These are phyloP conservation scores for Sugiyamaella xylanicola DNA, from an alignment of 1,139 yeast species.

Conservation along the genomic window DNA sequence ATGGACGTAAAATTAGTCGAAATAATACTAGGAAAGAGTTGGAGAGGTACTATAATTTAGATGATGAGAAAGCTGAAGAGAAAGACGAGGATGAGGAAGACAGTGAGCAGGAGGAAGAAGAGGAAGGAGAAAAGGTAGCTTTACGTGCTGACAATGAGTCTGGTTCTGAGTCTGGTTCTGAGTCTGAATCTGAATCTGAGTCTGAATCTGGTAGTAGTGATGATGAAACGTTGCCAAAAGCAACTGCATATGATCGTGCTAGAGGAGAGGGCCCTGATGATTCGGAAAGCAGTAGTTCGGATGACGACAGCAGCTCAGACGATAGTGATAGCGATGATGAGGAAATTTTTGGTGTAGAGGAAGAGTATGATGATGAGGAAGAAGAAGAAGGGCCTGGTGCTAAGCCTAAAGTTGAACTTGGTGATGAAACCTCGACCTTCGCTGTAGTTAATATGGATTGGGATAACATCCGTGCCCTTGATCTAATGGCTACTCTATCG, in stretches of 20 bases:
- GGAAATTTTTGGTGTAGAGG: conserved; percentile 38
- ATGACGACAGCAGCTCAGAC: conserved; percentile 33
- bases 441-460: conserved; percentile 97
- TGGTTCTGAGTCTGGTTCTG: conserved; percentile 26
- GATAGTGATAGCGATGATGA: conserved; percentile 37
- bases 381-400: conserved; percentile 35
- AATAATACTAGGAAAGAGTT: conserved; percentile 52
- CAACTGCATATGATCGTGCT: conserved; percentile 58
- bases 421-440: conserved; percentile 78
- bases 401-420: conserved; percentile 69
- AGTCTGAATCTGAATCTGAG: conserved; percentile 7
- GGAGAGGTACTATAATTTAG: conserved; percentile 63
- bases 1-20: conserved; percentile 70
- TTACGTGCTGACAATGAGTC: conserved; percentile 33
- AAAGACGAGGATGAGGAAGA: conserved; percentile 28
- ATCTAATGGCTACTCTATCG: conserved; percentile 84
- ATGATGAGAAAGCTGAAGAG: conserved; percentile 42
- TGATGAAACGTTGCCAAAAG: conserved; percentile 28
- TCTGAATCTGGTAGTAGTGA: conserved; percentile 28
- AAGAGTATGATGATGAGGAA: conserved; percentile 36
- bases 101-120: conserved; percentile 39
- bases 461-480: conserved; percentile 88
- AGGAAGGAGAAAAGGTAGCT: conserved; percentile 28
- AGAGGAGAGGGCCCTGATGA: conserved; percentile 65
- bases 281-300: conserved; percentile 46